Percentiles rank a stretch among this genome's conserved stretches.
These are phyloP conservation scores for Ascodesmis nigricans DNA, from an alignment of 495 filamentous ascomycete genomes.

Conservation along the genomic window DNA sequence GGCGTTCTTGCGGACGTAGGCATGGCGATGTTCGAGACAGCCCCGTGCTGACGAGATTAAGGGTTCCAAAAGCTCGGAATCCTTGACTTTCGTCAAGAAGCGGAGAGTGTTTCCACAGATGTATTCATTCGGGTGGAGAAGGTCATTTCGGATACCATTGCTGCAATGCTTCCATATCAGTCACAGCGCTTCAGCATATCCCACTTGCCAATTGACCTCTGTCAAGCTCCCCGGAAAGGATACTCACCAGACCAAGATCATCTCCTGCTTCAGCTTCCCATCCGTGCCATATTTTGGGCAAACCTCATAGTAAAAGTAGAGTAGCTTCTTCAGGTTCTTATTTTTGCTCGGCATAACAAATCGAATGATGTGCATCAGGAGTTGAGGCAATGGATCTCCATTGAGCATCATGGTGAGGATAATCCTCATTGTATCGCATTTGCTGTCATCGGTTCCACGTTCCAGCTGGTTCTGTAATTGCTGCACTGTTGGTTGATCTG, in stretches of 20 bases:
- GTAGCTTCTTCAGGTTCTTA: conserved; percentile 89
- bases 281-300: conserved; percentile 80
- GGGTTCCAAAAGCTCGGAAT: conserved; percentile 89
- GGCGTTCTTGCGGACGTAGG: conserved; percentile 94
- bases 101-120: conserved; percentile 89
- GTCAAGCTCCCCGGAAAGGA: neutral
- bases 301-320: conserved; percentile 99
- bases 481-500: conserved; percentile 71
- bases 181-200: neutral
- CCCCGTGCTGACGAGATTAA: conserved; percentile 73
- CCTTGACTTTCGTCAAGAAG: conserved; percentile 88
- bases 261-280: conserved; percentile 96
- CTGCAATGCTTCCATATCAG: conserved; percentile 26
- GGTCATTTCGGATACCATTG: conserved; percentile 92
- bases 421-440: conserved; percentile 96
- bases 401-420: conserved; percentile 95
- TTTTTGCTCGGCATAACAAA: conserved; percentile 97
- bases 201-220: no score
- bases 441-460: conserved; percentile 90
- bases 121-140: conserved; percentile 96
- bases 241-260: conserved; percentile 93
- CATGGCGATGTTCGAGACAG: conserved; percentile 88
- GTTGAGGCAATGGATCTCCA: conserved; percentile 80
- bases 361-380: conserved; percentile 98
- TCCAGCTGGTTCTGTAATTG: conserved; percentile 88